phyloP scores from a whole-genome alignment of 257 asterid genomes.

The Solanum paucissectum region DNA sequence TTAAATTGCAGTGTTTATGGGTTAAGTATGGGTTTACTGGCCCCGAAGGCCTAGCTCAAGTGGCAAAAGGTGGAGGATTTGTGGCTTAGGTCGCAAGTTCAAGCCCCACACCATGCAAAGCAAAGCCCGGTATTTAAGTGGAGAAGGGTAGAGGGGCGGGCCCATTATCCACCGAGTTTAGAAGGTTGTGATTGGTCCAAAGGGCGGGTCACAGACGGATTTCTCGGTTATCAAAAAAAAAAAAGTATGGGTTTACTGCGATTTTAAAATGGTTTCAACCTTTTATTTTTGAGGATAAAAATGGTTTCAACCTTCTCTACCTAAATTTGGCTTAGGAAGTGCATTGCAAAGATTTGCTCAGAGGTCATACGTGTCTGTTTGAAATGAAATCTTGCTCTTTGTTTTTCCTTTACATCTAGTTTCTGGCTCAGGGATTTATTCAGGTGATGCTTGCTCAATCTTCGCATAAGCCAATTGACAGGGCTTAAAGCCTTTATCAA shows the following conservation, averaged over 20 bases:
- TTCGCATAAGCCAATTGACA: neutral
- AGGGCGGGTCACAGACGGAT: no score
- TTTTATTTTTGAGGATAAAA: no score
- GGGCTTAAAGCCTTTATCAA: neutral
- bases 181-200: no score
- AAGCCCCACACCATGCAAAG: no score
- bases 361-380: neutral
- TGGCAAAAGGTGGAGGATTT: no score
- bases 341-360: neutral
- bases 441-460: neutral
- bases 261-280: neutral
- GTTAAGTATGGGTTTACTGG: neutral
- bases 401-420: neutral
- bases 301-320: neutral
- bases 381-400: neutral
- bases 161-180: no score
- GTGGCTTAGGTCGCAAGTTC: no score
- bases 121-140: no score
- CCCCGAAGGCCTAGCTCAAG: no score
- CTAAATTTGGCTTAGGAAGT: neutral
- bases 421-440: neutral
- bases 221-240: no score
- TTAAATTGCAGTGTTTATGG: neutral
- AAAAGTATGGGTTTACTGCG: neutral
- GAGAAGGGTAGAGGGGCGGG: no score